Base-by-base conservation (phyloP, 2,329 filamentous ascomycete species). In the Penicillium sp. region DNA sequence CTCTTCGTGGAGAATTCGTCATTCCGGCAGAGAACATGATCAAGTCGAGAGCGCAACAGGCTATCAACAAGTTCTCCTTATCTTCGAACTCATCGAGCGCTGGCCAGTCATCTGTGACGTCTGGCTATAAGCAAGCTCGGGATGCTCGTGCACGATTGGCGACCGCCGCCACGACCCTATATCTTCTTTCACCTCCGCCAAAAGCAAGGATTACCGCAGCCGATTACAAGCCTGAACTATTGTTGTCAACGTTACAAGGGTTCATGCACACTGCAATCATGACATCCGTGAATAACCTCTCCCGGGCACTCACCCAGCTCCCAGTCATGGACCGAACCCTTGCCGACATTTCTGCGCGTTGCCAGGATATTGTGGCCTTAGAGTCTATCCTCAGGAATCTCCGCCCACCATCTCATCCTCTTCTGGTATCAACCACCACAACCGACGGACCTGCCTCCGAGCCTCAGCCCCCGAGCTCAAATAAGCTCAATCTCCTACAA, bases 301-400 rank as follows among this genome's bases (percentile, higher is more conserved):
- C 87, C 1, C 79, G 90, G 18, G 85, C 88, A 0, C 77, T 99
- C 13, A 84, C 86, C 3, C 87, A 89, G 50, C 77, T 97, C 2
- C 88, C 92, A 0, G 86, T 81, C 0, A 78, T 97, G 27, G 91
- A 97, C 40, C 81, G 89, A 43, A 87, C 89, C 0, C 77, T 97
- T 1, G 76, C 82, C 13, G 93, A 97, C 62, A 83, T 95, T 18
- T 87, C 88, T 6, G 83, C 85, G 4, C 80, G 88, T 38, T 96
- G 92, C 65, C 91, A 95, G 66, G 95, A 95, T 63, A 82, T 97
- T 33, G 83, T 95, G n/a, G 89, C 89, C 0, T 75, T 97, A 2
- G 89, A 95, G 72, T 75, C 83, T 1, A 80, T 96, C 2, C 81
- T 97, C 6, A 81, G 83, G 41, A 75, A 77, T 3, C 84, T 82